Conservation (phyloP, 108 stramenopile species). For the Discostella pseudostelligera region DNA sequence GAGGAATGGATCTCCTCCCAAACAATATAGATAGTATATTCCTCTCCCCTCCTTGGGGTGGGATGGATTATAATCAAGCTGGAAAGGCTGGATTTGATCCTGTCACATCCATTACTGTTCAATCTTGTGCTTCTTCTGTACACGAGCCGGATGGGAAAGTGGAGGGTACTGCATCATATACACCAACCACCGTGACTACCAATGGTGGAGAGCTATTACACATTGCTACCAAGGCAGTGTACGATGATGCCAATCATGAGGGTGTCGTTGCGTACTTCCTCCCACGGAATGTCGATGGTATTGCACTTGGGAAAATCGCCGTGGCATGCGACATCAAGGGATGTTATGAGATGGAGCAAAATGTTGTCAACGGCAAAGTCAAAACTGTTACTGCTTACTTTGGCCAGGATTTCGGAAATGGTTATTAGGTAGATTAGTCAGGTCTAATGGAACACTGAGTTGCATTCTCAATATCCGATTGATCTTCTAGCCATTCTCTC, state of each 20-base stretch:
- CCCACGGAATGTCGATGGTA: constrained; percentile 70
- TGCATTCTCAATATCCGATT: too few relatives aligned
- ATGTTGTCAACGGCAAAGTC: constrained; percentile 73
- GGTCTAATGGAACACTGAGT: too few relatives aligned
- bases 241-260: constrained; percentile 17
- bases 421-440: too few relatives aligned
- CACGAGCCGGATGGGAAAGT: not conserved
- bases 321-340: constrained; percentile 44
- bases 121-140: constrained; percentile 17
- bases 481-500: too few relatives aligned
- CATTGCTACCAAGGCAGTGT: constrained; percentile 45
- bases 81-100: constrained; percentile 44
- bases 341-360: constrained; percentile 71
- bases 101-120: constrained; percentile 23
- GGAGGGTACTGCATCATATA: not conserved
- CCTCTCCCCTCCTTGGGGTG: constrained; percentile 85
- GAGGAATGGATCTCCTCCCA: constrained; percentile 64
- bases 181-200: constrained; percentile 7
- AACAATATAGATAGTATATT: constrained; percentile 62
- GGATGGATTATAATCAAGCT: constrained; percentile 58
- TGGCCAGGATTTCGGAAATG: constrained; percentile 13
- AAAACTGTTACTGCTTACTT: constrained; percentile 80
- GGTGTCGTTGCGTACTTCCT: constrained; percentile 60
- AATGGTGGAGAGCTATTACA: constrained; percentile 56
- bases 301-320: constrained; percentile 48